Conservation (phyloP, 2,329 filamentous ascomycete genomes). For the Botrytis fragariae region DNA sequence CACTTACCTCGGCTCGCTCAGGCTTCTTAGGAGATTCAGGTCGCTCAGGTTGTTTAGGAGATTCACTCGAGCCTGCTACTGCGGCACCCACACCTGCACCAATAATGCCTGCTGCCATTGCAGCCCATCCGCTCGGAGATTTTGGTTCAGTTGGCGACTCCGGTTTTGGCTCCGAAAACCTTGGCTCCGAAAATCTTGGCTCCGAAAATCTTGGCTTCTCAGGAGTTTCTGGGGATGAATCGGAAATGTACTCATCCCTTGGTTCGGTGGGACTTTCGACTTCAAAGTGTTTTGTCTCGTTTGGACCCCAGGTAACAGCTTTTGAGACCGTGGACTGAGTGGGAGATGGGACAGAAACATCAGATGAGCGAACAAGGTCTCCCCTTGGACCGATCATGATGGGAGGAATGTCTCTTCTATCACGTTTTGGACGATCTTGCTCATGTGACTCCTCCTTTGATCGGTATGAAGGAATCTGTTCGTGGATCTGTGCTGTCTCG, state of each 20-base stretch:
- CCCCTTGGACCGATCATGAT: slow-evolving; percentile 43
- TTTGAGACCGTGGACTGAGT: slow-evolving; percentile 50
- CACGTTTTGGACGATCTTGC: slow-evolving; percentile 27
- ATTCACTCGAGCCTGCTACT: slow-evolving; percentile 30
- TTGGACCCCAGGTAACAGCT: slow-evolving; percentile 62
- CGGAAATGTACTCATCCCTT: slow-evolving; percentile 35
- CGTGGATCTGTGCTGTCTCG: neutral
- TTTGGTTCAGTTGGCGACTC: neutral
- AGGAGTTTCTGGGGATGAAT: slow-evolving; percentile 38
- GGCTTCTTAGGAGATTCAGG: slow-evolving; percentile 27
- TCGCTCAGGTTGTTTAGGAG: slow-evolving; percentile 21
- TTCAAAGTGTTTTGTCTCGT: slow-evolving; percentile 63
- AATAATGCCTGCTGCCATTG: slow-evolving; percentile 50
- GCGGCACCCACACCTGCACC: slow-evolving; percentile 41
- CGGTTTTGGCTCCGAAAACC: slow-evolving; percentile 15
- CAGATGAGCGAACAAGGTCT: slow-evolving; percentile 40
- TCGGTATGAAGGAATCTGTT: neutral
- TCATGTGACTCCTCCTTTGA: slow-evolving; percentile 7
- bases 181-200: slow-evolving; percentile 22
- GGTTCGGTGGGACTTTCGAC: slow-evolving; percentile 54
- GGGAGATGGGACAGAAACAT: slow-evolving; percentile 31
- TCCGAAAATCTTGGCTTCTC: slow-evolving; percentile 31
- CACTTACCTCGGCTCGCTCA: slow-evolving; percentile 12
- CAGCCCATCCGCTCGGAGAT: slow-evolving; percentile 47
- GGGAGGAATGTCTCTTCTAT: slow-evolving; percentile 35